Conservation (phyloP, 2,329 filamentous ascomycete genomes). For the Aspergillus versicolor region DNA sequence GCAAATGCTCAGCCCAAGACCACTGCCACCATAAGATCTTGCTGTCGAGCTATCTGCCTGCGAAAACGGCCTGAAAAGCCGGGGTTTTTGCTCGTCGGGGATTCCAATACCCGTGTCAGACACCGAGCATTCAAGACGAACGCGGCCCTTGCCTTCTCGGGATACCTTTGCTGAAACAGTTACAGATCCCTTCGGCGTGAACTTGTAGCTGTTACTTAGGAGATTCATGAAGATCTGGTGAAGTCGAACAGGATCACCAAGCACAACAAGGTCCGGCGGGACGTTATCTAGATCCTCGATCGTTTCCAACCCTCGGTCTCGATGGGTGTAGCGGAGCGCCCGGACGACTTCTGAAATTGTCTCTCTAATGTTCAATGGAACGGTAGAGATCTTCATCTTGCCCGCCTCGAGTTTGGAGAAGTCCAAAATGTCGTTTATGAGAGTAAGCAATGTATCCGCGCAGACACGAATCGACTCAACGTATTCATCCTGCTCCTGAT, state of each 20-base stretch:
- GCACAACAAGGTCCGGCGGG: conserved; percentile 63
- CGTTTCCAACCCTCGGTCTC: conserved; percentile 59
- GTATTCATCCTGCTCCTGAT: conserved; percentile 60
- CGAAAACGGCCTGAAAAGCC: conserved; percentile 88
- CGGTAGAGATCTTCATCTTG: conserved; percentile 84
- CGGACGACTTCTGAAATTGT: conserved; percentile 65
- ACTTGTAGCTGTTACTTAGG: conserved; percentile 90
- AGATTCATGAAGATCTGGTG: conserved; percentile 79
- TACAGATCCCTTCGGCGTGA: conserved; percentile 82
- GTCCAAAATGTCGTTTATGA: conserved; percentile 89
- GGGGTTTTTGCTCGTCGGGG: conserved; percentile 70
- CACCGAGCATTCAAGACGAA: conserved; percentile 80
- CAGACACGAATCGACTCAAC: conserved; percentile 66
- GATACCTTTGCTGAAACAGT: conserved; percentile 77
- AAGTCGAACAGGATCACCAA: conserved; percentile 81
- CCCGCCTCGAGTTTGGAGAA: conserved; percentile 84
- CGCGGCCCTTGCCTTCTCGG: conserved; percentile 66
- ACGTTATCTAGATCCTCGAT: conserved; percentile 64
- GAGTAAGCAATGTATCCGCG: conserved; percentile 72
- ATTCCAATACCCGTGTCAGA: conserved; percentile 91
- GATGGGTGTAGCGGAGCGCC: conserved; percentile 62
- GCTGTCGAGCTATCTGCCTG: conserved; percentile 90
- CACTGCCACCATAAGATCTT: conserved; percentile 86
- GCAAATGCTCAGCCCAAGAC: conserved; percentile 88
- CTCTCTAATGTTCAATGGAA: conserved; percentile 72